These are phyloP conservation scores for Aristolochia contorta DNA, from an alignment of 164 flowering plant genomes.

Conservation along the genomic window DNA sequence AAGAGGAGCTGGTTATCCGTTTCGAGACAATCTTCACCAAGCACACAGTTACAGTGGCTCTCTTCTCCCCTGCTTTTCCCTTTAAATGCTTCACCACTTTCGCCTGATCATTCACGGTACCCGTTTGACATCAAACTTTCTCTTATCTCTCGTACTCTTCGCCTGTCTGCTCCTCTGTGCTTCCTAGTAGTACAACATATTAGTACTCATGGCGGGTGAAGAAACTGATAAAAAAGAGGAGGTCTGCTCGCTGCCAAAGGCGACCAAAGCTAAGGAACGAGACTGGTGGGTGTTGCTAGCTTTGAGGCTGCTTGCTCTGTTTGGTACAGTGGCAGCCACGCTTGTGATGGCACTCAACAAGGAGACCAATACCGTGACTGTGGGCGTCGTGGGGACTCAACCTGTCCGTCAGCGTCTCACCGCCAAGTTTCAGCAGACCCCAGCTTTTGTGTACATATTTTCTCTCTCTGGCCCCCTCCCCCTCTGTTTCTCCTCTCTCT, in stretches of 20 bases:
- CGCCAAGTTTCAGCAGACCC: constrained; percentile 72
- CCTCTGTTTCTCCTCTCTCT: background rate
- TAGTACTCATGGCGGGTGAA: constrained; percentile 5
- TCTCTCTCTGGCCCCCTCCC: background rate
- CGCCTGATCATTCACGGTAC: too few relatives aligned
- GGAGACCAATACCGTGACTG: constrained; percentile 43
- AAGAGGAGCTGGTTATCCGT: constrained; percentile 2
- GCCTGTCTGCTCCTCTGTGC: background rate
- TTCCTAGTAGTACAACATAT: background rate
- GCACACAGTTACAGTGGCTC: background rate
- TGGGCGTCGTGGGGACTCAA: constrained; percentile 48
- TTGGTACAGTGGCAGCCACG: constrained; percentile 53
- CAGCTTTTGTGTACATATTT: constrained; percentile 59
- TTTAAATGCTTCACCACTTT: background rate
- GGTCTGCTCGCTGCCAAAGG: background rate
- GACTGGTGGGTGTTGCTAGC: constrained; percentile 15
- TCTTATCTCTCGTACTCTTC: background rate
- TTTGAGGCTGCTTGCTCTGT: constrained; percentile 45
- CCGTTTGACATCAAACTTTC: background rate
- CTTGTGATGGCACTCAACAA: constrained; percentile 69
- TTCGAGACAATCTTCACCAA: background rate
- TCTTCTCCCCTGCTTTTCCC: background rate
- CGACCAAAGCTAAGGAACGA: background rate
- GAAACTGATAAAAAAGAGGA: background rate
- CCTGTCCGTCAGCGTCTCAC: constrained; percentile 38